Evolutionary conservation across 139 green algal species (phyloP).

Genomic region (Diplosphaera chodatii): DNA sequence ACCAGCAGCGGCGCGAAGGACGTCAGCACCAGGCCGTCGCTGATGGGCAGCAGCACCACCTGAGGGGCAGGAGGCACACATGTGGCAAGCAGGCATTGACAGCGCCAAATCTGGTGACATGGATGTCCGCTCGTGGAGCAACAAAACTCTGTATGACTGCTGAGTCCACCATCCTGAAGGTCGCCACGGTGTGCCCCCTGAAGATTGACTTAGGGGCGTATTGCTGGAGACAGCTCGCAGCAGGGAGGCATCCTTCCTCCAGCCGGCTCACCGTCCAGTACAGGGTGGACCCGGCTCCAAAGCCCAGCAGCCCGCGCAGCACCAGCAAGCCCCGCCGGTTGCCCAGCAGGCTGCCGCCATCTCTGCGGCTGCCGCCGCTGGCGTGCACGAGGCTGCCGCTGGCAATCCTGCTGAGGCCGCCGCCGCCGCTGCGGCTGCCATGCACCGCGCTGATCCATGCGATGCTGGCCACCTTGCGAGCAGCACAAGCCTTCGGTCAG

Average conservation of each 20-base stretch:
- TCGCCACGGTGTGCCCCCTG: too few species aligned
- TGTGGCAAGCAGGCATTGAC: too few species aligned
- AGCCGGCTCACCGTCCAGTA: constrained; percentile 19
- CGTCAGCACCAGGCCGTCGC: background rate
- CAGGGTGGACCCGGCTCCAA: constrained; percentile 5
- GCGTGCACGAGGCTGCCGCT: background rate
- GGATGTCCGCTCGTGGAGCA: too few species aligned
- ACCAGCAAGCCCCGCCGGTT: constrained; percentile 17
- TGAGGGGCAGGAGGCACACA: background rate
- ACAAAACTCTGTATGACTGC: too few species aligned
- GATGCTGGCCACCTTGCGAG: background rate
- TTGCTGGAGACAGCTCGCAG: too few species aligned
- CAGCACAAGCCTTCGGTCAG: too few species aligned
- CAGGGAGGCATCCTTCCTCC: too few species aligned
- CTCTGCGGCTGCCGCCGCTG: background rate
- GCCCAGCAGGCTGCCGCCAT: background rate
- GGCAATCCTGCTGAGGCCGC: background rate
- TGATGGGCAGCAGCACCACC: background rate
- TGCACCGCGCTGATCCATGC: background rate
- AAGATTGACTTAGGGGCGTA: too few species aligned
- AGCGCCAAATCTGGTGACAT: too few species aligned
- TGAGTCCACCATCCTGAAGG: too few species aligned
- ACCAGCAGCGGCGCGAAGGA: constrained; percentile 1
- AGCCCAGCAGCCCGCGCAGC: constrained; percentile 24
- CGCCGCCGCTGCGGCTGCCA: background rate